These are phyloP conservation scores for Mesotaenium endlicherianum DNA, from an alignment of 139 green algal species.

Conservation along the genomic window DNA sequence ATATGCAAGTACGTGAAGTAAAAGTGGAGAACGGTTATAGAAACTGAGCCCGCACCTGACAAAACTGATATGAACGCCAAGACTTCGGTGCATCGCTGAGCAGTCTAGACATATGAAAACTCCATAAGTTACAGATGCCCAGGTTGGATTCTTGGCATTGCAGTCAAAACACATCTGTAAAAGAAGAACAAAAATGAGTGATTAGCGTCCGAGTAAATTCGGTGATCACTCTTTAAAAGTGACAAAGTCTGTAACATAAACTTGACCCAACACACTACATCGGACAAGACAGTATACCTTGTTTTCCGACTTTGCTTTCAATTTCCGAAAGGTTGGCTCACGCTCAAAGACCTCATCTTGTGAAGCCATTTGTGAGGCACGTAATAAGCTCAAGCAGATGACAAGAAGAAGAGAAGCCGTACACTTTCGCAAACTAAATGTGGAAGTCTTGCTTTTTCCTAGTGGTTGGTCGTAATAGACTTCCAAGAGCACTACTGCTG, in stretches of 20 bases:
- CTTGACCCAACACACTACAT: neutral
- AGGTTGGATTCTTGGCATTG: constrained; percentile 91
- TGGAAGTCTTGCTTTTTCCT: neutral
- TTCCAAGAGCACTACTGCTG: too few species aligned
- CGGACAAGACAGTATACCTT: constrained; percentile 30
- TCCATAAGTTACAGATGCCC: constrained; percentile 90
- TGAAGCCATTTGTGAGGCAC: constrained; percentile 17
- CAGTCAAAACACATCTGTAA: constrained; percentile 93
- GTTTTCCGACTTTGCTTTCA: constrained; percentile 47
- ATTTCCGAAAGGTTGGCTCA: constrained; percentile 37
- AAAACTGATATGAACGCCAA: constrained; percentile 95
- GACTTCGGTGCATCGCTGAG: constrained; percentile 83
- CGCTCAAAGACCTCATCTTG: constrained; percentile 39
- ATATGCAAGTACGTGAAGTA: neutral
- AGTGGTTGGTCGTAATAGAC: too few species aligned
- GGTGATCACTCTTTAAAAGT: neutral
- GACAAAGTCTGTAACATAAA: neutral
- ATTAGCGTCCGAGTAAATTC: neutral
- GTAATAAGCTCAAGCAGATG: neutral
- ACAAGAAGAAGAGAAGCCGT: neutral
- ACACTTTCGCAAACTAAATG: neutral
- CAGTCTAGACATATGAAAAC: constrained; percentile 97
- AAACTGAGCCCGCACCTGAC: constrained; percentile 68
- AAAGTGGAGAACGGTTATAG: neutral
- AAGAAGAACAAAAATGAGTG: constrained; percentile 18